A percentile compares a stretch with the other conserved stretches of the same genome.
These are phyloP conservation scores for Ogataea glucozyma DNA, from an alignment of 805 yeast species.

Conservation along the genomic window DNA sequence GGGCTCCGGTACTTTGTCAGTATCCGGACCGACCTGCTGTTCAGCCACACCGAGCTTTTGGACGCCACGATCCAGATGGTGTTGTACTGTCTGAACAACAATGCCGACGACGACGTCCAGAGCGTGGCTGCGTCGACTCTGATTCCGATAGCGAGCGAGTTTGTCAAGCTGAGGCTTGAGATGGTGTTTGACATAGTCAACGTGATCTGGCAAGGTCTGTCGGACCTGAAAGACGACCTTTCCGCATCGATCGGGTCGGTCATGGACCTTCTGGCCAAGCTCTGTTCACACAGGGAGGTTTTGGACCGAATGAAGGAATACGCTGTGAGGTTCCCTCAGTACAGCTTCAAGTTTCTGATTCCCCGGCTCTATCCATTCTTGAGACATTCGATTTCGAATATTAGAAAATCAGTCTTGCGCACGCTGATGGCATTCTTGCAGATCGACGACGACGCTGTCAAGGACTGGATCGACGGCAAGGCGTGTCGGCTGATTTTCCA, in stretches of 20 bases:
- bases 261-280: conserved; percentile 87
- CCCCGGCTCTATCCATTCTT: conserved; percentile 91
- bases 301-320: conserved; percentile 66
- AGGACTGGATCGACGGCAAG: conserved; percentile 76
- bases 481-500: conserved; percentile 79
- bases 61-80: conserved; percentile 82
- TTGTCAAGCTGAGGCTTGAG: conserved; percentile 62
- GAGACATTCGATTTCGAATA: conserved; percentile 90
- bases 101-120: conserved; percentile 96
- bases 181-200: conserved; percentile 51
- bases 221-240: conserved; percentile 84
- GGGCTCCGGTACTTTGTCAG: conserved; percentile 92
- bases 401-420: conserved; percentile 82
- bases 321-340: conserved; percentile 50
- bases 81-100: conserved; percentile 71
- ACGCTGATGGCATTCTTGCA: conserved; percentile 74
- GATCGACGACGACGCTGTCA: conserved; percentile 46
- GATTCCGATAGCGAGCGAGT: conserved; percentile 85
- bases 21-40: conserved; percentile 77
- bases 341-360: conserved; percentile 72
- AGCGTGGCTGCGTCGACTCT: conserved; percentile 94
- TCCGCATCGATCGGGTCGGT: conserved; percentile 95
- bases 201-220: conserved; percentile 89
- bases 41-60: conserved; percentile 56
- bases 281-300: conserved; percentile 81